Percentiles rank a stretch among this genome's conserved stretches.
These are phyloP conservation scores for Discostella pseudostelligera DNA, from an alignment of 108 stramenopile genomes.

Conservation along the genomic window DNA sequence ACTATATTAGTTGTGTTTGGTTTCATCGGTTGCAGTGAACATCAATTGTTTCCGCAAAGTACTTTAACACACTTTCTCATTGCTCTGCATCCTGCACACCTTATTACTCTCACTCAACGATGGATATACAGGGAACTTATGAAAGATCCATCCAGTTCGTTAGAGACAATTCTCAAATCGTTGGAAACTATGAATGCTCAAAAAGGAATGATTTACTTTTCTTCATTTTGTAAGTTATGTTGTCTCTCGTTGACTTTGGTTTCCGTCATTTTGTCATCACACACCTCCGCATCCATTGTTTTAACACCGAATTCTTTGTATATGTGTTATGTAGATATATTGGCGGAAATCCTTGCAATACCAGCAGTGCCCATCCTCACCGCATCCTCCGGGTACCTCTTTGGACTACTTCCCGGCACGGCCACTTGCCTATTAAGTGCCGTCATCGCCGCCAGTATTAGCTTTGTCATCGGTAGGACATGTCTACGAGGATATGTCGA, in stretches of 20 bases:
- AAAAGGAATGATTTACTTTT: constrained; percentile 39
- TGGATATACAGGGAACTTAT: constrained; percentile 18
- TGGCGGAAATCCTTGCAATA: constrained; percentile 81
- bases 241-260: not conserved
- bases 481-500: constrained; percentile 72
- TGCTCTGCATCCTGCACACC: too few species aligned
- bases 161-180: constrained; percentile 32
- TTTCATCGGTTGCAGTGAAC: too few species aligned
- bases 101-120: not conserved
- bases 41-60: too few species aligned
- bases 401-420: constrained; percentile 78
- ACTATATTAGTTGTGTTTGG: too few species aligned
- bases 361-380: constrained; percentile 83
- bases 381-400: constrained; percentile 84
- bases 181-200: constrained; percentile 24
- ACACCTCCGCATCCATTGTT: not conserved
- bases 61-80: too few species aligned
- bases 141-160: constrained; percentile 33
- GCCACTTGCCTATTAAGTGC: constrained; percentile 70
- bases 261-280: not conserved
- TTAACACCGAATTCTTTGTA: not conserved
- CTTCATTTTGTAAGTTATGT: constrained; percentile 20
- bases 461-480: constrained; percentile 80
- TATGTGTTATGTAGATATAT: constrained; percentile 36
- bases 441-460: constrained; percentile 65